Conservation (phyloP, 1,284 basidiomycete genomes). For the Puccinia coronata region DNA sequence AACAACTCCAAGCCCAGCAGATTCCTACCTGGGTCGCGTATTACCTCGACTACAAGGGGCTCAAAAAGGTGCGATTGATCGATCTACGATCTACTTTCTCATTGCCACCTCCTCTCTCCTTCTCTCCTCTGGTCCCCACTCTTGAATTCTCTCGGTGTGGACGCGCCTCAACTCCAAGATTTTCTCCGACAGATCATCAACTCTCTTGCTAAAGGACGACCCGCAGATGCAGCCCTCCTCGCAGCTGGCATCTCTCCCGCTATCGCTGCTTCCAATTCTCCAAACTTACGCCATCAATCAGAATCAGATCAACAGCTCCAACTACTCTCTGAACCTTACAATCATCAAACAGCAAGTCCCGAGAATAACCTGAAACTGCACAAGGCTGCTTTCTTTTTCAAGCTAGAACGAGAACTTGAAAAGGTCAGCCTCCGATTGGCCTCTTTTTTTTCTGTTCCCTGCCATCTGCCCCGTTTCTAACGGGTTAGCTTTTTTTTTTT, state of each 20-base stretch:
- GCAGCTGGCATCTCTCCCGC: constrained; percentile 77
- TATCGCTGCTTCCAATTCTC: neutral
- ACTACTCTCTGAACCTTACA: constrained; percentile 15
- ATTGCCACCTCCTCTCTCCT: neutral
- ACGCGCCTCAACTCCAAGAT: constrained; percentile 40
- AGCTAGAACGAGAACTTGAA: constrained; percentile 93
- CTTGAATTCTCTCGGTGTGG: constrained; percentile 20
- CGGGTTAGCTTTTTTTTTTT: neutral
- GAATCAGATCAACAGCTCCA: constrained; percentile 26
- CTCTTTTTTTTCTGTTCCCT: neutral
- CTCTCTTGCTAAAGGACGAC: constrained; percentile 86
- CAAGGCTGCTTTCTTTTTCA: constrained; percentile 98
- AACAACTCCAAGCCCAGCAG: constrained; percentile 94
- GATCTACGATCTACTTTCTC: neutral
- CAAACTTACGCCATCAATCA: constrained; percentile 7
- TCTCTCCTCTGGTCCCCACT: constrained; percentile 7
- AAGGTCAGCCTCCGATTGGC: constrained; percentile 62
- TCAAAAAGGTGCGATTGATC: constrained; percentile 68
- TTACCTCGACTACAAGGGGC: constrained; percentile 97
- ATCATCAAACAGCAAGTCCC: constrained; percentile 5
- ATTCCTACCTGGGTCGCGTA: constrained; percentile 94
- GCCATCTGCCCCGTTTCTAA: neutral
- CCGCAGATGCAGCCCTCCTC: constrained; percentile 82
- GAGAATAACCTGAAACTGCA: constrained; percentile 71
- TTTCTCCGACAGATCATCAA: constrained; percentile 73